Percentiles rank a stretch among this genome's conserved stretches.
These are phyloP conservation scores for Arctostaphylos glauca DNA, from an alignment of 148 eudicot species.

Conservation along the genomic window DNA sequence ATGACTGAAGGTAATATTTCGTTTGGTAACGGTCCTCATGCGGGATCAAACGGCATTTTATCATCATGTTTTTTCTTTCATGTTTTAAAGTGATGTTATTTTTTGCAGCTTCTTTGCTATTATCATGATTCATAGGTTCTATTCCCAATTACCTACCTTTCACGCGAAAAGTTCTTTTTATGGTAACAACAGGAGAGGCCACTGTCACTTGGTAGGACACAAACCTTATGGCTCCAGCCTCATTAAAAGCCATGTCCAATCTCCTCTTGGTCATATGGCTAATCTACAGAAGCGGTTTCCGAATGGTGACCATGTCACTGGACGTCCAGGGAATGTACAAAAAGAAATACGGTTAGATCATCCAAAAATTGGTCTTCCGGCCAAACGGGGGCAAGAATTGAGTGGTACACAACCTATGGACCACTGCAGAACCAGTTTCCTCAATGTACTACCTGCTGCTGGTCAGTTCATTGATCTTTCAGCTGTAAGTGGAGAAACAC, in stretches of 20 bases:
- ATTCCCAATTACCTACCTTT: not conserved
- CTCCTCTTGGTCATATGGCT: conserved; percentile 29
- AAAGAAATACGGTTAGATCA: conserved; percentile 10
- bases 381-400: conserved; percentile 25
- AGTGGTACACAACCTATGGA: conserved; percentile 20
- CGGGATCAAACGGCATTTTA: not conserved
- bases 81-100: not conserved
- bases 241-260: conserved; percentile 16
- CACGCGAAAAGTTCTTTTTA: not conserved
- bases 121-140: not conserved
- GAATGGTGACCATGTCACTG: conserved; percentile 19
- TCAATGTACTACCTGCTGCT: conserved; percentile 23
- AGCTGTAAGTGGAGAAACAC: conserved; percentile 41
- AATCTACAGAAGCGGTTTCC: conserved; percentile 33
- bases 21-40: not conserved
- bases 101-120: not conserved
- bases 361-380: conserved; percentile 26
- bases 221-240: conserved; percentile 30
- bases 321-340: conserved; percentile 19
- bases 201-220: conserved; percentile 73
- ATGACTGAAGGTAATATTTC: not conserved
- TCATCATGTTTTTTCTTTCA: conserved; percentile 2
- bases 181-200: conserved; percentile 51
- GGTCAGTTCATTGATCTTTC: conserved; percentile 34
- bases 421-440: conserved; percentile 19